phyloP scores from a whole-genome alignment of 2,329 filamentous ascomycete species.

The Cryphonectria nitschkei region DNA sequence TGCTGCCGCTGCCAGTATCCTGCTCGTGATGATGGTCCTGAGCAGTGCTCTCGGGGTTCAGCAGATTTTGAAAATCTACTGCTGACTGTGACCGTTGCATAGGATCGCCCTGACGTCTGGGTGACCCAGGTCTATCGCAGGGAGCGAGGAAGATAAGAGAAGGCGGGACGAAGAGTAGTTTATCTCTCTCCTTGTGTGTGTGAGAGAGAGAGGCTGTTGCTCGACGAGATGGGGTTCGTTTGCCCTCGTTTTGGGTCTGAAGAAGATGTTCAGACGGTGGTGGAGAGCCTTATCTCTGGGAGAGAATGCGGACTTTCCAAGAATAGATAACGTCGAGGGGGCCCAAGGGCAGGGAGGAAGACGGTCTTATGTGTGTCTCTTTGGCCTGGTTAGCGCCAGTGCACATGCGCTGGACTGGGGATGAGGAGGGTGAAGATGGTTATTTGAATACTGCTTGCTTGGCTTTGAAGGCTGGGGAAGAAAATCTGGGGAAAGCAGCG shows the following conservation, averaged over 20 bases:
- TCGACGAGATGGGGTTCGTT: background rate
- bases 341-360: background rate
- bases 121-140: constrained; percentile 21
- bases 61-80: constrained; percentile 75
- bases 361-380: background rate
- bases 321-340: background rate
- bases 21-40: constrained; percentile 31
- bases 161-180: background rate
- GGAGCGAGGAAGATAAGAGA: background rate
- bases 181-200: background rate
- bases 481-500: constrained; percentile 33
- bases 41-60: constrained; percentile 60
- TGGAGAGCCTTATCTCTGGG: background rate
- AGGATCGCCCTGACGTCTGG: constrained; percentile 52
- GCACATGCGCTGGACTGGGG: constrained; percentile 18
- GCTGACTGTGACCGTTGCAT: constrained; percentile 77
- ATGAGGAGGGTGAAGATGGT: constrained; percentile 27
- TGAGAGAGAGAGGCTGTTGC: background rate
- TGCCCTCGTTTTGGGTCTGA: background rate
- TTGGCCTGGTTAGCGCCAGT: background rate
- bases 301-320: background rate
- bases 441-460: constrained; percentile 15
- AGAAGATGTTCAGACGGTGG: background rate
- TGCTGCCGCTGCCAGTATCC: constrained; percentile 29
- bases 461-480: constrained; percentile 5